Conservation (phyloP, 1,284 basidiomycete species). For the Pterulicium gracile region DNA sequence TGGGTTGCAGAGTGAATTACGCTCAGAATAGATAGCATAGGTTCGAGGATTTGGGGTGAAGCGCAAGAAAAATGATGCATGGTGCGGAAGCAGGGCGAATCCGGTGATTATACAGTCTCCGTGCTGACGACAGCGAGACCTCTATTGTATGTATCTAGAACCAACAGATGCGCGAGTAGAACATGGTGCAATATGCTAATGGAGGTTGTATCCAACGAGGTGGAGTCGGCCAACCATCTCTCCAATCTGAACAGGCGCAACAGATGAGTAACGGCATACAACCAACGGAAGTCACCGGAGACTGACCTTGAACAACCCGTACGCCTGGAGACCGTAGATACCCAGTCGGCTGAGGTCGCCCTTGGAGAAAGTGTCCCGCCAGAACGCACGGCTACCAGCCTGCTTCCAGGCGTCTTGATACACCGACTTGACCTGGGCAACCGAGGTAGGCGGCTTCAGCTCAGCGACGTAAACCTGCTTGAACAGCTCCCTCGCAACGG, state of each 20-base stretch:
- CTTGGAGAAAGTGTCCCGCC: conserved; percentile 30
- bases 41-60: no score
- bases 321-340: conserved; percentile 41
- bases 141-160: no score
- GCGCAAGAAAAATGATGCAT: no score
- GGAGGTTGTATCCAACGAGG: conserved; percentile 35
- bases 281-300: background rate
- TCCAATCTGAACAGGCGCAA: conserved; percentile 29
- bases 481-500: conserved; percentile 37
- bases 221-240: conserved; percentile 39
- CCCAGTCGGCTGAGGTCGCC: conserved; percentile 42
- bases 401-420: conserved; percentile 35
- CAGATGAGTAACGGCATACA: background rate
- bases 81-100: no score
- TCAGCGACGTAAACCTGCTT: conserved; percentile 53
- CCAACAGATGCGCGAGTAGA: no score
- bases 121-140: no score
- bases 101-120: no score
- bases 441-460: conserved; percentile 39
- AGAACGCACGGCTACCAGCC: conserved; percentile 31
- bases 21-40: no score
- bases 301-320: conserved; percentile 26
- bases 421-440: conserved; percentile 29
- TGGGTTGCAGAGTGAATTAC: no score
- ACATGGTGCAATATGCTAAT: background rate